Evolutionary conservation across 1,284 basidiomycete species (phyloP).

Genomic region (Microbotryum silenes-acaulis): DNA sequence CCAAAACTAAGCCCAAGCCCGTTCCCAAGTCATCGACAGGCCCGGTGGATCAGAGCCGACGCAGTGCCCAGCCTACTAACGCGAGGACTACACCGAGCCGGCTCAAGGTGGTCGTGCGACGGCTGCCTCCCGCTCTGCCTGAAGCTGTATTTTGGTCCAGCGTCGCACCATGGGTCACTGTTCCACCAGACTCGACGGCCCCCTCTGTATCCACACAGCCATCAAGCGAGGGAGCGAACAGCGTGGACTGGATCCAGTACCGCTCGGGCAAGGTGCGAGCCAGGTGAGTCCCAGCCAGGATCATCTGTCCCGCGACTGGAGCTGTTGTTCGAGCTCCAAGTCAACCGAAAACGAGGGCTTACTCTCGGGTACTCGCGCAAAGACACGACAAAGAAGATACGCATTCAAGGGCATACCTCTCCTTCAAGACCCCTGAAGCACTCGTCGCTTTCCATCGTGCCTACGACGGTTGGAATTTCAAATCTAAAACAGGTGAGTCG

Average conservation of each 20-base stretch:
- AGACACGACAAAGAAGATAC: constrained; percentile 61
- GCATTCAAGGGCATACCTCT: constrained; percentile 82
- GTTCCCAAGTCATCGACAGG: no score
- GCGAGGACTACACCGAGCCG: constrained; percentile 34
- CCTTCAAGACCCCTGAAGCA: constrained; percentile 66
- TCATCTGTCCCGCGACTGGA: background rate
- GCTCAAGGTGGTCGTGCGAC: constrained; percentile 78
- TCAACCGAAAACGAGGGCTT: background rate
- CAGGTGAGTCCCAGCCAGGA: constrained; percentile 10
- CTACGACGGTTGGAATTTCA: constrained; percentile 86
- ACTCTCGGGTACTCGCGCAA: constrained; percentile 28
- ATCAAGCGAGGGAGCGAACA: background rate
- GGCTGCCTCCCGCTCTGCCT: constrained; percentile 84
- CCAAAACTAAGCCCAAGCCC: no score
- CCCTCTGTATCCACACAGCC: constrained; percentile 58
- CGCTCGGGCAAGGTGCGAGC: constrained; percentile 28
- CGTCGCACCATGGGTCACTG: constrained; percentile 71
- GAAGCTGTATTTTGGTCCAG: constrained; percentile 90
- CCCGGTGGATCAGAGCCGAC: no score
- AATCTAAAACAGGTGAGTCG: constrained; percentile 73
- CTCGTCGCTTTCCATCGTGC: constrained; percentile 69
- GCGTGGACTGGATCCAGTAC: constrained; percentile 59
- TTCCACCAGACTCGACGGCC: constrained; percentile 63
- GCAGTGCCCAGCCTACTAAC: constrained; percentile 31
- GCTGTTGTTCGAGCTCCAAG: background rate